A percentile compares a stretch with the other conserved stretches of the same genome.
Evolutionary conservation across 306 rosid species (phyloP).

Genomic region (Lathyrus sativus): DNA sequence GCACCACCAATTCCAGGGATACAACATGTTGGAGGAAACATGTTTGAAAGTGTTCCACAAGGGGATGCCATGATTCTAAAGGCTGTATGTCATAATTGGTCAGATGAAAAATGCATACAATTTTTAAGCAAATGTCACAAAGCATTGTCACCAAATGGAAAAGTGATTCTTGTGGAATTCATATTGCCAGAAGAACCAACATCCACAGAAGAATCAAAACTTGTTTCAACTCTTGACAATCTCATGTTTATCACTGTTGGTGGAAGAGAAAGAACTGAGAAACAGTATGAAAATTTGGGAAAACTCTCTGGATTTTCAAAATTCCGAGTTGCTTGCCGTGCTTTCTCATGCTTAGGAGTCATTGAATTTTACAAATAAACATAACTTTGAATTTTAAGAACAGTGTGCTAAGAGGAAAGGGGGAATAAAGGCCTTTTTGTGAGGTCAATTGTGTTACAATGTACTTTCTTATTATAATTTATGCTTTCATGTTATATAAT

Average conservation of each 20-base stretch:
- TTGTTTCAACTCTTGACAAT: slow-evolving; percentile 36
- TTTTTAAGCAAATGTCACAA: slow-evolving; percentile 36
- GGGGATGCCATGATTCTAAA: not conserved
- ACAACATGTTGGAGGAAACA: slow-evolving; percentile 34
- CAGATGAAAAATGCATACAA: slow-evolving; percentile 38
- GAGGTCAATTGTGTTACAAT: too few species aligned
- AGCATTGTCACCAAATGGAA: slow-evolving; percentile 41
- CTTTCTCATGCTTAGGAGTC: slow-evolving; percentile 34
- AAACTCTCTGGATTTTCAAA: slow-evolving; percentile 37
- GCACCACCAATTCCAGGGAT: slow-evolving; percentile 36
- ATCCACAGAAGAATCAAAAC: slow-evolving; percentile 10
- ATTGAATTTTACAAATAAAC: slow-evolving; percentile 41
- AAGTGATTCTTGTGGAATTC: slow-evolving; percentile 44
- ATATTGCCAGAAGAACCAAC: slow-evolving; percentile 43
- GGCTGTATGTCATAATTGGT: slow-evolving; percentile 39
- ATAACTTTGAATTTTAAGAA: too few species aligned
- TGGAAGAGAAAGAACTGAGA: slow-evolving; percentile 46
- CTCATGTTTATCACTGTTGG: slow-evolving; percentile 43
- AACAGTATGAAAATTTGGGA: slow-evolving; percentile 22
- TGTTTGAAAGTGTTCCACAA: slow-evolving; percentile 22
- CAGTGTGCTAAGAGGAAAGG: too few species aligned
- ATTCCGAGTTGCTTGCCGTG: slow-evolving; percentile 37
- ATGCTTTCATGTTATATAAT: too few species aligned
- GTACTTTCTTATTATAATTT: too few species aligned
- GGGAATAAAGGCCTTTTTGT: too few species aligned